Conservation (phyloP, 306 rosid species). For the Begonia peltatifolia region DNA sequence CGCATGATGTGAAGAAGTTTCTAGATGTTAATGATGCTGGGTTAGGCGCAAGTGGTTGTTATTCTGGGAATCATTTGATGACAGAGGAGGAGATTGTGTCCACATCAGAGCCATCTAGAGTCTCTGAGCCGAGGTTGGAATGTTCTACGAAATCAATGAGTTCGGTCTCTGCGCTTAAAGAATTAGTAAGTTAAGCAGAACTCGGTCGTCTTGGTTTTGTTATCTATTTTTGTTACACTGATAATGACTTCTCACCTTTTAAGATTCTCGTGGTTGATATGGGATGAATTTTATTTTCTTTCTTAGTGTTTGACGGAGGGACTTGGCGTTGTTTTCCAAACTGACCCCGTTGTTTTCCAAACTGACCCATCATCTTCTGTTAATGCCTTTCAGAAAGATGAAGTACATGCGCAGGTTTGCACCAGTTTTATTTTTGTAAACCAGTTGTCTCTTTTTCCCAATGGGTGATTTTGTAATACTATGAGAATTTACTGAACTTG, state of each 20-base stretch:
- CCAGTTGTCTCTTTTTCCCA: too few species aligned
- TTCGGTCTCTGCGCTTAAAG: conserved; percentile 65
- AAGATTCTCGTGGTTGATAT: conserved; percentile 6
- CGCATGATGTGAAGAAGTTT: conserved; percentile 43
- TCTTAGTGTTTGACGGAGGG: conserved; percentile 72
- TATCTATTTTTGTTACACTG: neutral
- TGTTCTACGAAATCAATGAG: conserved; percentile 38
- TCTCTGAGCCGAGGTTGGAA: conserved; percentile 49
- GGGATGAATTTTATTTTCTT: conserved; percentile 19
- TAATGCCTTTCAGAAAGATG: conserved; percentile 53
- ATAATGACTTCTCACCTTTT: too few species aligned
- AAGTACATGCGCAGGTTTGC: conserved; percentile 83
- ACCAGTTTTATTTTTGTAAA: neutral
- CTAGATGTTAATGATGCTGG: conserved; percentile 43
- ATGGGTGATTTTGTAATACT: too few species aligned
- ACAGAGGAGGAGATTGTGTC: conserved; percentile 46
- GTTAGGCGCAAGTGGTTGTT: conserved; percentile 22
- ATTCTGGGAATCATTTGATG: conserved; percentile 35
- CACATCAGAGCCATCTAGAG: conserved; percentile 45
- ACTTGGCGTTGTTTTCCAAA: conserved; percentile 49
- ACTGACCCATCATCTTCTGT: conserved; percentile 32
- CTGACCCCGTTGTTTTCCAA: conserved; percentile 33
- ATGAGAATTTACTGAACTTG: too few species aligned
- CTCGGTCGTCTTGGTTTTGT: neutral
- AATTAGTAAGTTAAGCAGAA: conserved; percentile 35